phyloP scores from a whole-genome alignment of 805 yeast genomes.

The Wickerhamomyces kurtzmanii region DNA sequence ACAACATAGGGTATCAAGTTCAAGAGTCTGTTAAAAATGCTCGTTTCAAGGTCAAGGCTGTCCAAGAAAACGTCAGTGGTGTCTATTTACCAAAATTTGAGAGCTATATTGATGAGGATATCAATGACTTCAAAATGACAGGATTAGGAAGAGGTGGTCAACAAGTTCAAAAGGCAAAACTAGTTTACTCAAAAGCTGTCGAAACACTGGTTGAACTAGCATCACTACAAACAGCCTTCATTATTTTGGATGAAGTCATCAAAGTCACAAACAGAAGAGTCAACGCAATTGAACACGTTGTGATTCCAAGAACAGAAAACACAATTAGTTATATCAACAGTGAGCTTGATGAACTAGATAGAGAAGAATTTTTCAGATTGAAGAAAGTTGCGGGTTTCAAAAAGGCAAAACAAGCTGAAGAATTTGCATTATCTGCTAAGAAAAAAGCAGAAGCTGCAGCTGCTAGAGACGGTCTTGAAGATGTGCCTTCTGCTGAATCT shows the following conservation, averaged over 20 bases:
- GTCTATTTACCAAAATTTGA: conserved; percentile 91
- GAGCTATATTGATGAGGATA: conserved; percentile 68
- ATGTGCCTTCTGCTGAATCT: no score
- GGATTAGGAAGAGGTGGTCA: conserved; percentile 99
- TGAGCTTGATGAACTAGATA: conserved; percentile 93
- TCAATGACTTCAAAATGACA: conserved; percentile 91
- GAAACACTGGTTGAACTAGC: conserved; percentile 95
- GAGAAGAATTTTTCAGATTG: conserved; percentile 95
- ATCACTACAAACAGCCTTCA: conserved; percentile 92
- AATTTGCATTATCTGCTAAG: conserved; percentile 24
- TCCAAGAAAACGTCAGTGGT: conserved; percentile 95
- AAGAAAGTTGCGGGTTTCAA: conserved; percentile 91
- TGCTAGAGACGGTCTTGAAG: no score
- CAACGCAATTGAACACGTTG: conserved; percentile 96
- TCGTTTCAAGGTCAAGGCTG: conserved; percentile 81
- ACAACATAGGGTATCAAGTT: conserved; percentile 89
- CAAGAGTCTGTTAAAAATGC: conserved; percentile 91
- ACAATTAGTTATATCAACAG: conserved; percentile 88
- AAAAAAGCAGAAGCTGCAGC: conserved; percentile 9
- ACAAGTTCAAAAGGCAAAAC: conserved; percentile 90
- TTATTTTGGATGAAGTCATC: conserved; percentile 93
- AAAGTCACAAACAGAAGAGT: conserved; percentile 98
- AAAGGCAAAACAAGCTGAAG: conserved; percentile 54
- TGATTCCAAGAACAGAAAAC: conserved; percentile 95
- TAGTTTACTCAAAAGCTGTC: conserved; percentile 91